Evolutionary conservation across 495 filamentous ascomycete genomes (phyloP), one percentile per base, ranked within the genome.

Genomic region (Aspergillus haitiensis): DNA sequence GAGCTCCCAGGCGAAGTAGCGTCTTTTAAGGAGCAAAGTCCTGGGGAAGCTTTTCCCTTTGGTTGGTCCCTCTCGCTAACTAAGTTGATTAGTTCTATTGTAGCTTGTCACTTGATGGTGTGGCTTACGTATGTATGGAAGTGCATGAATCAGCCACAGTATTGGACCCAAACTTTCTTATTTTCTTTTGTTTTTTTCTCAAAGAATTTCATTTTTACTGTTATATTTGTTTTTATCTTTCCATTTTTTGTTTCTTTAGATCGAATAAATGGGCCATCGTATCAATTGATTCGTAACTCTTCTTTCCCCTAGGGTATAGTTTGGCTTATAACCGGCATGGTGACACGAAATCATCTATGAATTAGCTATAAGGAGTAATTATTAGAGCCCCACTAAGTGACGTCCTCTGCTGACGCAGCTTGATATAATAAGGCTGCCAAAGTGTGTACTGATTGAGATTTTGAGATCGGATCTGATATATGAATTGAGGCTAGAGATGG

Each of bases 371-470:
- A 21, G 50, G 46, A 58, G 52, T 27, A 27, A 27, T 27, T 27
- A 27, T 48, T 35, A 45, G 48, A 52, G 52, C 65, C 65, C 65
- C 62, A 67, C 65, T 54, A 32, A 55, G 56, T 67, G 65, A 62
- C 65, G 65, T 64, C 58, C 21, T 67, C 53, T 52, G 65, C 61
- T 67, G 63, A 67, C 61, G 64, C 59, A 62, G 61, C 56, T 56
- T 21, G 39, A 53, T 34, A 49, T 56, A 42, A 55, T 34, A 47
- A 56, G 61, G 59, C 59, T 54, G 57, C 40, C 39, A 34, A n/a
- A 32, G 55, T 52, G 52, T 52, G 35, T n/a, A n/a, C 48, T 16
- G 36, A 33, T 3, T 34, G 36, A 31, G 18, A 47, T 6, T n/a
- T 44, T 34, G 12, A 9, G 39, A 44, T 33, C 37, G 12, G 51